Evolutionary conservation across 805 yeast genomes (phyloP).

Genomic region (Wickerhamiella nectarea): DNA sequence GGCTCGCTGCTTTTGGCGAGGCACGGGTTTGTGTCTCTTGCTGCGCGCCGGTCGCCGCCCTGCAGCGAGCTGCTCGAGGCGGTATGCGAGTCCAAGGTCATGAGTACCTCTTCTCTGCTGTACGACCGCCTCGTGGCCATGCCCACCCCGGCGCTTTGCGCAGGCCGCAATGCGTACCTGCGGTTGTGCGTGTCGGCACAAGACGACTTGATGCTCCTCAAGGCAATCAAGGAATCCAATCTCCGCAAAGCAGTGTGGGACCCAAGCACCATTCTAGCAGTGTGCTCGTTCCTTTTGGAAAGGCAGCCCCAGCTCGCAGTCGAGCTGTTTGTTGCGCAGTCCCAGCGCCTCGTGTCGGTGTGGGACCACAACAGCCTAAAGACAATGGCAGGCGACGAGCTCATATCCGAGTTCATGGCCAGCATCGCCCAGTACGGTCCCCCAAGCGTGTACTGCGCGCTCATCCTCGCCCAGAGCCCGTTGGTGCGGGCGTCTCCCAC

Average conservation of each 20-base stretch:
- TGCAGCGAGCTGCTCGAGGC: neutral
- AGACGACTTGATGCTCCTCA: constrained; percentile 16
- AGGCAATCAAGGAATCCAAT: constrained; percentile 23
- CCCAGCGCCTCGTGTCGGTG: constrained; percentile 10
- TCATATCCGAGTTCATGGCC: constrained; percentile 10
- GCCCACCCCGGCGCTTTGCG: constrained; percentile 4
- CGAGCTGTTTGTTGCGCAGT: constrained; percentile 22
- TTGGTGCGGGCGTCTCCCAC: constrained; percentile 10
- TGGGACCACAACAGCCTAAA: constrained; percentile 10
- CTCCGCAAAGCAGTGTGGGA: constrained; percentile 22
- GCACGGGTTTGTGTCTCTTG: neutral
- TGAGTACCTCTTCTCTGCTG: constrained; percentile 12
- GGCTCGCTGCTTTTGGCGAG: neutral
- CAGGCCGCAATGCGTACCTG: constrained; percentile 20
- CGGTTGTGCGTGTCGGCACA: constrained; percentile 16
- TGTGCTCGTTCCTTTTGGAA: constrained; percentile 10
- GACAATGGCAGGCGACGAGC: constrained; percentile 16
- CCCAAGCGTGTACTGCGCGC: constrained; percentile 11
- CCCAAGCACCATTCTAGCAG: constrained; percentile 20
- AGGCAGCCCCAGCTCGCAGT: constrained; percentile 21
- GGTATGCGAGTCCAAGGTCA: neutral
- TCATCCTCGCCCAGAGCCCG: constrained; percentile 15
- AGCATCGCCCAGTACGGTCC: neutral
- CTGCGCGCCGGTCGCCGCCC: neutral
- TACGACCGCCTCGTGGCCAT: constrained; percentile 18